A percentile compares a stretch with the other conserved stretches of the same genome.
Evolutionary conservation across 257 asterid genomes (phyloP).

Genomic region (Sherardia arvensis): DNA sequence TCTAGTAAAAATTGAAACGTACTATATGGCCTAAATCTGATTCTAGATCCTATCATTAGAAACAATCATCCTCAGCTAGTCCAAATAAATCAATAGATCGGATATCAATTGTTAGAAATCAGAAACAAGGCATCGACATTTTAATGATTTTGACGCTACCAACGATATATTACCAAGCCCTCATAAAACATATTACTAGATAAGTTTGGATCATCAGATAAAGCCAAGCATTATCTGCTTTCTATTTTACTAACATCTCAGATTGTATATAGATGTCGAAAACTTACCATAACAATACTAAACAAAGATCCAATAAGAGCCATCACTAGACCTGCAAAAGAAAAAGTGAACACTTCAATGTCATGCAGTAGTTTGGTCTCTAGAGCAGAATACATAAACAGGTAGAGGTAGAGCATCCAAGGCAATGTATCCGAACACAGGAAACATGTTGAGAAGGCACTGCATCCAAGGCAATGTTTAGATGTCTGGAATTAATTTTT

Average conservation of each 20-base stretch:
- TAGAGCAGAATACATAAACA: neutral
- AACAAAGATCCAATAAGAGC: slow-evolving; percentile 76
- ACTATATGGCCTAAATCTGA: neutral
- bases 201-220: neutral
- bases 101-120: neutral
- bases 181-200: neutral
- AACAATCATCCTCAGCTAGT: neutral
- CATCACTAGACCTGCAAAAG: slow-evolving; percentile 68
- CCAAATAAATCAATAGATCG: neutral
- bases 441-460: neutral
- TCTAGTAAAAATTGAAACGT: neutral
- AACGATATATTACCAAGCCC: neutral
- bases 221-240: neutral
- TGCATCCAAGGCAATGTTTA: neutral
- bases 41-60: neutral
- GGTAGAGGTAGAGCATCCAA: neutral
- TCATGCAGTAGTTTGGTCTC: neutral
- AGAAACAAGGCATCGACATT: neutral
- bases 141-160: neutral
- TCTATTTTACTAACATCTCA: neutral
- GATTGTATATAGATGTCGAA: neutral
- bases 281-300: slow-evolving; percentile 68
- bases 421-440: neutral
- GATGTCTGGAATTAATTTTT: neutral
- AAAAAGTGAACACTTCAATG: neutral